A percentile compares a stretch with the other conserved stretches of the same genome.
Conservation (phyloP, 306 rosid genomes). For the Crataegus laevigata region DNA sequence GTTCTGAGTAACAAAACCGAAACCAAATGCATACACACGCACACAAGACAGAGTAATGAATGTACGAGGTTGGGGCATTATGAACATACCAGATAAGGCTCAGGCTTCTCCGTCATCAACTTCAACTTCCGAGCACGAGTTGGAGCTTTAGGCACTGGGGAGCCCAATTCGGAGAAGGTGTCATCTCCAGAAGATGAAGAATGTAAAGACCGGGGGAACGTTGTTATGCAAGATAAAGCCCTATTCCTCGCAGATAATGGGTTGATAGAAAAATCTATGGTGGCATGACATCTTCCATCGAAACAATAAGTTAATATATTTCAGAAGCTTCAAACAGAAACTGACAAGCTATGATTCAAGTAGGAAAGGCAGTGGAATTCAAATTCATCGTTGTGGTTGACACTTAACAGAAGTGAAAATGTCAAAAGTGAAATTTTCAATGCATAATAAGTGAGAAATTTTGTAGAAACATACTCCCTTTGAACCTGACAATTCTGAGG, state of each 20-base stretch:
- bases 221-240: neutral
- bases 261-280: neutral
- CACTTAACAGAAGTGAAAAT: too few relatives aligned
- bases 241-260: neutral
- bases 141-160: neutral
- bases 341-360: neutral
- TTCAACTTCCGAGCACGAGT: neutral
- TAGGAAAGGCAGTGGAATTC: neutral
- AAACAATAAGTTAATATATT: neutral
- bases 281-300: neutral
- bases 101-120: slow-evolving; percentile 18
- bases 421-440: too few relatives aligned
- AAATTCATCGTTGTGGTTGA: neutral
- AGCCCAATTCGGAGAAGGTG: slow-evolving; percentile 8
- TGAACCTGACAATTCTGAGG: too few relatives aligned
- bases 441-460: too few relatives aligned
- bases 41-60: neutral
- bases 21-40: neutral
- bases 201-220: neutral
- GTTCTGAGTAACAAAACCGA: neutral
- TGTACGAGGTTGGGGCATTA: neutral
- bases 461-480: too few relatives aligned
- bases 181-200: slow-evolving; percentile 7
- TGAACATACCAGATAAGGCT: slow-evolving; percentile 12
- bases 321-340: neutral